These are phyloP conservation scores for Linnemannia schmuckeri DNA, from an alignment of 192 early-diverging fungal genomes.

Conservation along the genomic window DNA sequence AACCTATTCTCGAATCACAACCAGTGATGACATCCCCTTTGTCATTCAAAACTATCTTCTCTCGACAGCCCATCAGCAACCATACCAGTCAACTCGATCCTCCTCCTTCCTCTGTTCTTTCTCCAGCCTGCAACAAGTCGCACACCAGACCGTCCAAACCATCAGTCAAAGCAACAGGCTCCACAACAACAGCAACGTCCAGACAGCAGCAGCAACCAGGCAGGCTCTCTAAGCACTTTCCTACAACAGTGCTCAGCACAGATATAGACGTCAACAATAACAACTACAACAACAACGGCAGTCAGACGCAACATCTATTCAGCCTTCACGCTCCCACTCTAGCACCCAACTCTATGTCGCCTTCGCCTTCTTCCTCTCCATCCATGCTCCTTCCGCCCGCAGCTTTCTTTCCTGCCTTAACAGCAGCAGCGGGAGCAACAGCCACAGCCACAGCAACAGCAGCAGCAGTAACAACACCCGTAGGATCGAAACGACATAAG, in stretches of 20 bases:
- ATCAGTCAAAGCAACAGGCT: conserved; percentile 15
- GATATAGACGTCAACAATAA: neutral
- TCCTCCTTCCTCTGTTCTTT: neutral
- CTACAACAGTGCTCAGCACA: neutral
- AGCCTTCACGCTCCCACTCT: neutral
- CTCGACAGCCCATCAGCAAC: neutral
- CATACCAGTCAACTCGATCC: neutral
- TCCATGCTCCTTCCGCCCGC: conserved; percentile 12
- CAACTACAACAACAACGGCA: neutral
- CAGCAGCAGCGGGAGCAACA: neutral
- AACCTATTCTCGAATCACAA: neutral
- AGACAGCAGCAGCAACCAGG: neutral
- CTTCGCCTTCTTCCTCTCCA: neutral
- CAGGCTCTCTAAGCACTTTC: neutral
- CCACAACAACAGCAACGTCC: neutral
- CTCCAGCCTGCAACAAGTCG: too few species aligned
- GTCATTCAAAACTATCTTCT: conserved; percentile 16
- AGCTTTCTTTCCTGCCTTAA: conserved; percentile 4
- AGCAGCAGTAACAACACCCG: neutral
- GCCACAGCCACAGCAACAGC: neutral
- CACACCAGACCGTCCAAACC: neutral
- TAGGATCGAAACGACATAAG: neutral
- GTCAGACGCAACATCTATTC: neutral
- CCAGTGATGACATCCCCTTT: conserved; percentile 14
- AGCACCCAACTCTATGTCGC: neutral